Evolutionary conservation across 495 filamentous ascomycete species (phyloP).

Genomic region (Trichoderma virens): DNA sequence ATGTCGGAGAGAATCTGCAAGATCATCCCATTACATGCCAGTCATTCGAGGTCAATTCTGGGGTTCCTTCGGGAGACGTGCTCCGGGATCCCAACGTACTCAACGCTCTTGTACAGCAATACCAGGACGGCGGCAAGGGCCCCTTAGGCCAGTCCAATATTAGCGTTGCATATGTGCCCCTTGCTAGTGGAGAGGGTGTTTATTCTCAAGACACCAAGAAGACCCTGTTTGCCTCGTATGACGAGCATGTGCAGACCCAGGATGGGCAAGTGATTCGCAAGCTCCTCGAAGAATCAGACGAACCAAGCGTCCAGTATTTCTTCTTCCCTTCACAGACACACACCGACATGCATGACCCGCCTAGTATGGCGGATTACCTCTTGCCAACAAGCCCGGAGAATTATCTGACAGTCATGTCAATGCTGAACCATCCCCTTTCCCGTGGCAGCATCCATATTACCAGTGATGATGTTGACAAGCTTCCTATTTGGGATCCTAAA

Average conservation of each 20-base stretch:
- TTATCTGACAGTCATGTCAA: constrained; percentile 31
- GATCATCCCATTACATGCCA: constrained; percentile 38
- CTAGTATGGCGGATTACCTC: constrained; percentile 28
- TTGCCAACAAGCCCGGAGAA: constrained; percentile 26
- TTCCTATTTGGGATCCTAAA: constrained; percentile 45
- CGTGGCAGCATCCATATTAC: constrained; percentile 51
- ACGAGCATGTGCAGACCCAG: background rate
- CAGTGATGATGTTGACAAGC: constrained; percentile 23
- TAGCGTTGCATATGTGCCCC: constrained; percentile 34
- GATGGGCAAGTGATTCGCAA: constrained; percentile 19
- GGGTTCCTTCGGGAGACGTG: constrained; percentile 32
- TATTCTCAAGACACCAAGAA: constrained; percentile 21
- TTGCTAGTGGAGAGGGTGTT: constrained; percentile 30
- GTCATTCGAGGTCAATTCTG: constrained; percentile 36
- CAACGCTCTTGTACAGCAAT: constrained; percentile 28
- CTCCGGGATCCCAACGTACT: constrained; percentile 33
- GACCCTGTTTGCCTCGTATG: constrained; percentile 19
- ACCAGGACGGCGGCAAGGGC: constrained; percentile 23
- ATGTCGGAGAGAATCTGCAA: constrained; percentile 63
- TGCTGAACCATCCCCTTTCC: constrained; percentile 45
- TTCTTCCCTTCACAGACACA: constrained; percentile 29
- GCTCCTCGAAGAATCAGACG: constrained; percentile 22
- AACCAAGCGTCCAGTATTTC: constrained; percentile 31
- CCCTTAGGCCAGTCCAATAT: constrained; percentile 35
- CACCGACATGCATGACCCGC: constrained; percentile 24